Percentiles rank a stretch among this genome's conserved stretches.
Evolutionary conservation across 306 rosid species (phyloP).

Genomic region (Vigna reflexopilosa): DNA sequence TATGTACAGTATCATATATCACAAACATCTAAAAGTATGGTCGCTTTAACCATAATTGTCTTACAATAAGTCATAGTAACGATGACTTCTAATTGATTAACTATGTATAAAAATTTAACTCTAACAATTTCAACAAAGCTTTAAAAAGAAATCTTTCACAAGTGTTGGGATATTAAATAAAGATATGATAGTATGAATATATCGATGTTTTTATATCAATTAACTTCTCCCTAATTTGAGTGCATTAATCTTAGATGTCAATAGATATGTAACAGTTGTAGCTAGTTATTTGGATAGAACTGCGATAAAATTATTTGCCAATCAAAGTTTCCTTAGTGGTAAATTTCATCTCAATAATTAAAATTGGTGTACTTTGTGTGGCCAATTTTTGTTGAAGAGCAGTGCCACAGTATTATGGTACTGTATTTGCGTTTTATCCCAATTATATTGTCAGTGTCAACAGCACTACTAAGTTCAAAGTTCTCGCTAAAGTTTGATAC

Average conservation of each 20-base stretch:
- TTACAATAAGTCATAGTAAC: too few relatives aligned
- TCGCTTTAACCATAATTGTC: too few relatives aligned
- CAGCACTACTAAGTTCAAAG: not conserved
- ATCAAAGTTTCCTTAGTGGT: not conserved
- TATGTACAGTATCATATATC: too few relatives aligned
- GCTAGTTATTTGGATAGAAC: not conserved
- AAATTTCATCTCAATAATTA: too few relatives aligned
- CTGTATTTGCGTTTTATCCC: not conserved
- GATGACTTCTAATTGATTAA: too few relatives aligned
- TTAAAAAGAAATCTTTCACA: not conserved
- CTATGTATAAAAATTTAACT: not conserved
- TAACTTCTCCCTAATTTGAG: not conserved
- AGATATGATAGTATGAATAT: not conserved
- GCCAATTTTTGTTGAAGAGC: not conserved
- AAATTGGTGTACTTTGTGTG: too few relatives aligned
- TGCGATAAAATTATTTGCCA: not conserved
- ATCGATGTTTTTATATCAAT: not conserved
- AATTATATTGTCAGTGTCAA: not conserved
- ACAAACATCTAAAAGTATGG: too few relatives aligned
- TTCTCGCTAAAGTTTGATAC: slow-evolving; percentile 10
- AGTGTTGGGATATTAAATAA: not conserved
- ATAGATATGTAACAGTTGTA: not conserved
- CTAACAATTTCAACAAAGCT: not conserved
- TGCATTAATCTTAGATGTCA: not conserved
- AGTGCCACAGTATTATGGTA: not conserved